phyloP scores from a whole-genome alignment of 805 yeast species.

The Candida wancherniae region DNA sequence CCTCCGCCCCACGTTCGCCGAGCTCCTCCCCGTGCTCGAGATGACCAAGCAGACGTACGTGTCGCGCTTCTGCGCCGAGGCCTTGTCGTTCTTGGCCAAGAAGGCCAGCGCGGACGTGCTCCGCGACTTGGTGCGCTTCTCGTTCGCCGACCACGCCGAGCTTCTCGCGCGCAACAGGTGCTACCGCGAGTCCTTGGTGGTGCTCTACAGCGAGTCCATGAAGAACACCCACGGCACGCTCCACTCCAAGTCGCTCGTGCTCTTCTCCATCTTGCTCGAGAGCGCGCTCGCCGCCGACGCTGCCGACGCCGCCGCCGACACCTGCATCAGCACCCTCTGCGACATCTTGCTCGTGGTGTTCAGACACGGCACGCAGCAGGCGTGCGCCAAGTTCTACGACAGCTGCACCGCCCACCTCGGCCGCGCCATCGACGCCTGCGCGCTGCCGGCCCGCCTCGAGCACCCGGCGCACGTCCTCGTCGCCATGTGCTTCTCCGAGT shows the following conservation, averaged over 20 bases:
- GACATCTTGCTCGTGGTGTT: conserved; percentile 55
- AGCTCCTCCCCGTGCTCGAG: conserved; percentile 60
- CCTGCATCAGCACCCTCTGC: conserved; percentile 34
- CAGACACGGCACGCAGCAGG: conserved; percentile 47
- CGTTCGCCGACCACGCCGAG: conserved; percentile 32
- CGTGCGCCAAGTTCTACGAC: conserved; percentile 43
- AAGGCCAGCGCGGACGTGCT: conserved; percentile 53
- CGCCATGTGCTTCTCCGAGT: conserved; percentile 58
- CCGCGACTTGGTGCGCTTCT: conserved; percentile 38
- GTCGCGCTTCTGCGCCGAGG: conserved; percentile 84
- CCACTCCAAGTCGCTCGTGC: conserved; percentile 63
- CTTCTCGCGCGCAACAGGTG: conserved; percentile 35
- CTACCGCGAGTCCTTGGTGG: conserved; percentile 54
- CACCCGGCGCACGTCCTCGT: conserved; percentile 37
- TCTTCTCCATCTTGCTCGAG: conserved; percentile 44
- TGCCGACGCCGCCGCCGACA: conserved; percentile 3
- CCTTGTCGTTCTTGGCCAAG: conserved; percentile 76
- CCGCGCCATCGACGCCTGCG: conserved; percentile 9
- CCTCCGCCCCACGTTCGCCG: conserved; percentile 62
- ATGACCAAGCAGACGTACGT: conserved; percentile 56
- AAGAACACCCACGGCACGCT: conserved; percentile 65
- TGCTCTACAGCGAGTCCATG: conserved; percentile 68
- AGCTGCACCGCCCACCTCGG: conserved; percentile 21
- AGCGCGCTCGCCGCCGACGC: conserved; percentile 19
- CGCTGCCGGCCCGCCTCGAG: conserved; percentile 3